Percentiles rank a stretch among this genome's conserved stretches.
These are phyloP conservation scores for Agaricus sinodeliciosus DNA, from an alignment of 768 basidiomycete genomes.

Conservation along the genomic window DNA sequence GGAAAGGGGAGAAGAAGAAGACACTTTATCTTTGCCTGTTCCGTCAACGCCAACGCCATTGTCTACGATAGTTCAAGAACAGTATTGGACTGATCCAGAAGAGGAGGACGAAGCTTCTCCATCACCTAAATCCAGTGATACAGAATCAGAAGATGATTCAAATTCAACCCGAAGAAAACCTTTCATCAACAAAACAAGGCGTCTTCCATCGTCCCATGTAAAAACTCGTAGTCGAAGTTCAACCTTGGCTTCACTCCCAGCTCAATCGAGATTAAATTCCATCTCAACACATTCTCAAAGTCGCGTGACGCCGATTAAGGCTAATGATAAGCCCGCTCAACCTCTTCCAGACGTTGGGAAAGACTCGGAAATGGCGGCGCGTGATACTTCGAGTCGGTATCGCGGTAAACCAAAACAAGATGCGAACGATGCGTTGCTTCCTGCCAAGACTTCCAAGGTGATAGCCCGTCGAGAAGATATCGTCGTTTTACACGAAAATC, in stretches of 20 bases:
- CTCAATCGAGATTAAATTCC: constrained; percentile 17
- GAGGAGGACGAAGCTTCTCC: constrained; percentile 48
- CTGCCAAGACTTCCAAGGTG: constrained; percentile 1
- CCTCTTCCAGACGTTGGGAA: constrained; percentile 11
- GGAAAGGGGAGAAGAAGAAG: background rate
- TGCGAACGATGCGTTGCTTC: constrained; percentile 1
- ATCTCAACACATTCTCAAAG: constrained; percentile 37
- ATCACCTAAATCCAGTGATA: constrained; percentile 61
- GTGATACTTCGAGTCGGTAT: constrained; percentile 20
- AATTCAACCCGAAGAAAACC: constrained; percentile 20
- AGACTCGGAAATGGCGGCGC: constrained; percentile 17
- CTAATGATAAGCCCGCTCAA: constrained; percentile 14
- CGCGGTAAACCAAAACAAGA: constrained; percentile 20
- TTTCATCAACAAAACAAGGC: constrained; percentile 25
- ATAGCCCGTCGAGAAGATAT: constrained; percentile 35
- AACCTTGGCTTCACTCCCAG: constrained; percentile 57
- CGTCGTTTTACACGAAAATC: constrained; percentile 42
- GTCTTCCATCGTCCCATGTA: constrained; percentile 16
- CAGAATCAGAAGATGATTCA: constrained; percentile 33
- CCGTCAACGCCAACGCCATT: constrained; percentile 57
- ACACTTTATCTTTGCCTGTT: background rate
- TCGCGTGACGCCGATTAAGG: constrained; percentile 65
- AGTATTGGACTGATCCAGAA: constrained; percentile 49
- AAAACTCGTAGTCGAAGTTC: constrained; percentile 57
- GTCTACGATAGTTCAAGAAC: constrained; percentile 48